Base-by-base conservation (phyloP, 2,329 filamentous ascomycete genomes). In the Colletotrichum siamense region DNA sequence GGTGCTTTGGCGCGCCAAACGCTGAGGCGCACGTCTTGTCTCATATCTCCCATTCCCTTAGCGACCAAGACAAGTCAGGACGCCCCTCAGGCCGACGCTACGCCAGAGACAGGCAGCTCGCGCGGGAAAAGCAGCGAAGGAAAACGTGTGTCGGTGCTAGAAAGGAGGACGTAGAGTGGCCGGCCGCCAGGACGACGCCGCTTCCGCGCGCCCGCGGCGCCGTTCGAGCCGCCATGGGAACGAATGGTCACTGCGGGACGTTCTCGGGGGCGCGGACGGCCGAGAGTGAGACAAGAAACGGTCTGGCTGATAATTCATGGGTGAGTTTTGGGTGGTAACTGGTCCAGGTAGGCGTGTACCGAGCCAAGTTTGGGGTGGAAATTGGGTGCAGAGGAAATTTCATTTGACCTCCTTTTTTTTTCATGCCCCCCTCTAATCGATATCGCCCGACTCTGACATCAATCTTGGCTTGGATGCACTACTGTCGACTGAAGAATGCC, bases 261-360 rank as follows among this genome's bases (percentile, higher is more conserved):
- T 59, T 57, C 55, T 49, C 39, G 68, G 57, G 57, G 57, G 57
- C 66, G 66, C 66, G 66, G 66, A 49, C 68, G 57, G 57, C 57
- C 68, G 68, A 70, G 68, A 70, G 39, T 49, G 18, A 49, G 39
- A 49, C 68, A 70, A 52, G 57, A 57, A 70, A 70, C 68, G 68
- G 68, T 34, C 57, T 70, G 55, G 67, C 68, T 70, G 55, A n/a
- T 64, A 64, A 18, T 22, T 22, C 30, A 36, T 64, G 32, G 39
- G 39, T 49, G 39, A 49, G 39, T 49, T 49, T 49, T 49, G 39
- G 39, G 18, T n/a, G 39, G 39, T 49, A 49, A 49, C 39, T 49
- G 18, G 39, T 49, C 39, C 18, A 49, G 39, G 18, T 36, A 64
- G 32, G 32, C 61, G 61, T 64, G 61, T 64, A 36, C 61, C 18